Evolutionary conservation across 805 yeast species (phyloP).

Genomic region (Debaryomyces hansenii): DNA sequence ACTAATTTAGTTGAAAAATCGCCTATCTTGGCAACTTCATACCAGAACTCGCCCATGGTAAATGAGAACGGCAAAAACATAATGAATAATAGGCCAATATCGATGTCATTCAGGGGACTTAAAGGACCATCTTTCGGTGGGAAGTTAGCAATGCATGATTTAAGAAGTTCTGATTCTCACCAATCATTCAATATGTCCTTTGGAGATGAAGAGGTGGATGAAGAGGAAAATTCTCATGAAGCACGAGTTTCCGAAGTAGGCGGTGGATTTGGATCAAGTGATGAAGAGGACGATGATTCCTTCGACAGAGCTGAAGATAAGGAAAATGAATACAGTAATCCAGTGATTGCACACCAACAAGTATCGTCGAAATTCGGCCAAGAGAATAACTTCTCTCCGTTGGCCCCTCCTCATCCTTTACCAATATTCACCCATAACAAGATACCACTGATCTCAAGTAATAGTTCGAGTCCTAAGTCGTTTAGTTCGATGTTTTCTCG

Average conservation of each 20-base stretch:
- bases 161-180: slow-evolving; percentile 38
- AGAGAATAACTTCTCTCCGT: neutral
- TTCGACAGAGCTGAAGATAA: slow-evolving; percentile 12
- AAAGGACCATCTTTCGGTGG: slow-evolving; percentile 56
- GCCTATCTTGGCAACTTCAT: slow-evolving; percentile 21
- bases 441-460: slow-evolving; percentile 29
- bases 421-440: slow-evolving; percentile 29
- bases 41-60: slow-evolving; percentile 6
- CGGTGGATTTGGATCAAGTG: slow-evolving; percentile 36
- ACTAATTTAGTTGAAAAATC: slow-evolving; percentile 12
- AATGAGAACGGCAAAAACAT: slow-evolving; percentile 7
- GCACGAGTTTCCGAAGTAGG: slow-evolving; percentile 33
- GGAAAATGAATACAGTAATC: slow-evolving; percentile 7
- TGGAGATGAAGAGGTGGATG: slow-evolving; percentile 26
- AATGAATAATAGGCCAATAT: slow-evolving; percentile 36
- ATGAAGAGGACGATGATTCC: slow-evolving; percentile 23
- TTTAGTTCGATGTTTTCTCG: slow-evolving; percentile 29
- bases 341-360: neutral
- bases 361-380: neutral
- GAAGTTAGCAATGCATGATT: slow-evolving; percentile 23
- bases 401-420: slow-evolving; percentile 16
- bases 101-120: slow-evolving; percentile 62
- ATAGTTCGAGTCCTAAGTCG: slow-evolving; percentile 32
- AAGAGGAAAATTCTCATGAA: slow-evolving; percentile 9
- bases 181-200: slow-evolving; percentile 42